Evolutionary conservation across 2,329 filamentous ascomycete genomes (phyloP).

Genomic region (Alternaria brassicae): DNA sequence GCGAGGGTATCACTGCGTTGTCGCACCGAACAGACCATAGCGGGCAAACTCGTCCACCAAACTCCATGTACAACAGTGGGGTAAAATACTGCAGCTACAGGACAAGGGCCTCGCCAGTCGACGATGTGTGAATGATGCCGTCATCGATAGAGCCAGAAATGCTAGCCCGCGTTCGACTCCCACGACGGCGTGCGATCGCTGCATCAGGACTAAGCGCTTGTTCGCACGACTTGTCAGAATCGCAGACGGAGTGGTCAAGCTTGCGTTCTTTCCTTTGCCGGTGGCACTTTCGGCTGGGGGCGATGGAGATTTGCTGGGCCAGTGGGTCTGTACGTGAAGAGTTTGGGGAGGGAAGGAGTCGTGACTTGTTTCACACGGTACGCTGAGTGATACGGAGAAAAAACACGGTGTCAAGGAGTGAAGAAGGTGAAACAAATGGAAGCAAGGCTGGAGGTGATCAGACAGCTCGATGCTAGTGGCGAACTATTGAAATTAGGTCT

Average conservation of each 20-base stretch:
- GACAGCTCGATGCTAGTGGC: too few relatives aligned
- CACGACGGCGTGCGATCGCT: neutral
- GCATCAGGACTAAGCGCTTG: neutral
- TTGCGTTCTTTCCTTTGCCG: neutral
- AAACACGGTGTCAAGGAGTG: too few relatives aligned
- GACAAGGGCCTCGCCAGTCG: neutral
- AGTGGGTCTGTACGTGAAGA: neutral
- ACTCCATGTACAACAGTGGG: neutral
- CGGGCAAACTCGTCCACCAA: neutral
- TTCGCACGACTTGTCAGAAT: neutral
- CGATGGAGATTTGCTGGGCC: rapidly evolving
- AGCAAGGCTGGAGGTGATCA: too few relatives aligned
- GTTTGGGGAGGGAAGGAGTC: too few relatives aligned
- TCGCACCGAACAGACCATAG: neutral
- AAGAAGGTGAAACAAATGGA: too few relatives aligned
- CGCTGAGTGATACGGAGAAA: too few relatives aligned
- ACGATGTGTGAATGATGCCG: neutral
- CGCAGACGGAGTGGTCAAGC: neutral
- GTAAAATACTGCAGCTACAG: neutral
- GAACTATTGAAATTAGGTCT: too few relatives aligned
- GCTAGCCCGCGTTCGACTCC: neutral
- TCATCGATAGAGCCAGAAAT: neutral
- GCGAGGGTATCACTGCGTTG: neutral
- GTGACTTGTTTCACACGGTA: too few relatives aligned
- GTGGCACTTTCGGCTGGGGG: neutral